Base-by-base conservation (phyloP, 129 eudicot genomes). In the Arctium lappa region DNA sequence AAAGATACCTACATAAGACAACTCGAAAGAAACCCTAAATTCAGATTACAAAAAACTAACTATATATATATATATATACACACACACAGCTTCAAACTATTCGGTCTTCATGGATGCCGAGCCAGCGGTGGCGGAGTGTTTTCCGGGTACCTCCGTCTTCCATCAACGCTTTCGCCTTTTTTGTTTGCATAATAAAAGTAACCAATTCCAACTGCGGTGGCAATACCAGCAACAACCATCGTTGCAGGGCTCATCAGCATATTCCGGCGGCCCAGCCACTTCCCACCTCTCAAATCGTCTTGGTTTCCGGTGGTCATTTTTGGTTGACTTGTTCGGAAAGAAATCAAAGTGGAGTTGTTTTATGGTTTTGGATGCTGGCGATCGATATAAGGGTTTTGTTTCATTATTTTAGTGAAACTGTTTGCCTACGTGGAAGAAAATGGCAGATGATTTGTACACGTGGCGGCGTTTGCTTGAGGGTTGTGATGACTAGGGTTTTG, bases 191-290 rank as follows among this genome's bases (percentile, higher is more conserved):
- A 84, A 78, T 3, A 84, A 3, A 53, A 72, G 86, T 84, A 84
- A 39, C 86, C 83, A n/a, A 78, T 46, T 3, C 79, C 82, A 6
- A n/a, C 79, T 0, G 75, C 83, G 37, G 83, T 78, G 30, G 42
- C 79, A 69, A 84, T 84, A 6, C 86, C 83, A 2, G 56, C 79
- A 78, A 84, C 83, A 1, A 84, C 86, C 86, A 84, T 84, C 32
- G 86, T 84, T 3, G 83, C 79, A 34, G 86, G 86, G 86, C 83
- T 84, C 83, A 78, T 63, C 66, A 75, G 75, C 18, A 27, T 18
- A 2, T 60, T 84, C 44, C 86, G 83, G 74, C 86, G 83, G 46
- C 83, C 83, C 83, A 72, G 40, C 86, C 86, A 84, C 74, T 78
- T 84, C 10, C 13, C 83, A 53, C 65, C 65, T 78, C 73, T 84